Evolutionary conservation across 345 rosid genomes (phyloP).

Genomic region (Eucalyptus grandis): DNA sequence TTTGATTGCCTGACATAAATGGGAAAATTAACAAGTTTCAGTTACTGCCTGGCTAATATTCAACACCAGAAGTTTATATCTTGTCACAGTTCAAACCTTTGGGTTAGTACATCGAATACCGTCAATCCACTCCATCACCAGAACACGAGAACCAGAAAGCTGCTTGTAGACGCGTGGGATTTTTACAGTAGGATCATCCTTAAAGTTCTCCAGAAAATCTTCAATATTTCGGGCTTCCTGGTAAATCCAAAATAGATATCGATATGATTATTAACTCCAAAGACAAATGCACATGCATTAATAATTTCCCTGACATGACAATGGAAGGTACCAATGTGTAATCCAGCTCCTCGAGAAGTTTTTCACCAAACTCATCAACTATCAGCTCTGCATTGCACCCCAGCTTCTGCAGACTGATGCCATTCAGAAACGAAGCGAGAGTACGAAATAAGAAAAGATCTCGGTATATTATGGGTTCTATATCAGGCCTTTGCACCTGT

Average conservation of each 20-base stretch:
- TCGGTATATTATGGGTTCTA: constrained; percentile 89
- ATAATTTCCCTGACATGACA: neutral
- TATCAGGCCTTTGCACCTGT: constrained; percentile 88
- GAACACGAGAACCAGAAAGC: constrained; percentile 85
- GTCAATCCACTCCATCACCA: constrained; percentile 99
- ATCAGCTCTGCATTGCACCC: constrained; percentile 96
- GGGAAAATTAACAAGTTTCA: neutral
- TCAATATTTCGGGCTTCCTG: constrained; percentile 97
- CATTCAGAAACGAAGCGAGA: constrained; percentile 90
- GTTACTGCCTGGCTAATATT: neutral
- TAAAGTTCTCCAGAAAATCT: constrained; percentile 90
- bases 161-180: constrained; percentile 81
- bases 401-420: constrained; percentile 74
- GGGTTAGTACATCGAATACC: constrained; percentile 97
- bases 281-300: neutral
- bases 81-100: constrained; percentile 38
- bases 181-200: constrained; percentile 89
- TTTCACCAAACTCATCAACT: constrained; percentile 97
- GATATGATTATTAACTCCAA: neutral
- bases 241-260: neutral
- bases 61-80: neutral
- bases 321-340: constrained; percentile 70
- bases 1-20: constrained; percentile 62
- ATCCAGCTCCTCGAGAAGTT: constrained; percentile 97
- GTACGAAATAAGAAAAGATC: constrained; percentile 95